These are phyloP conservation scores for Asterophora parasitica DNA, from an alignment of 768 basidiomycete species.

Conservation along the genomic window DNA sequence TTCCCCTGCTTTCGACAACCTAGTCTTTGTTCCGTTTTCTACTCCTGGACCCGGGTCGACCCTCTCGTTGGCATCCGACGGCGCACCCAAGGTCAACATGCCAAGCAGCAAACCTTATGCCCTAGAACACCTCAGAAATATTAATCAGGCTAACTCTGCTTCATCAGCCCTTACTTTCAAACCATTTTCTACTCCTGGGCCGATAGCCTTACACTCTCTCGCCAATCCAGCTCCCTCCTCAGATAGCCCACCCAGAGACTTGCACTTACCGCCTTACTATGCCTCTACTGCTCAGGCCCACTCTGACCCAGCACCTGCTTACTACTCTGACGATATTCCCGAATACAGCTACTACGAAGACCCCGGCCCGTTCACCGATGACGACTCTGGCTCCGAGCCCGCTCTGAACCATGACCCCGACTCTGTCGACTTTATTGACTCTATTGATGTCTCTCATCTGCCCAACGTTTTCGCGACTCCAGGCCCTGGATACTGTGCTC, in stretches of 20 bases:
- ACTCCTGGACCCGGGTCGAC: slow-evolving; percentile 17
- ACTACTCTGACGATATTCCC: slow-evolving; percentile 17
- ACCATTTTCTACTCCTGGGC: neutral
- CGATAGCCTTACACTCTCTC: neutral
- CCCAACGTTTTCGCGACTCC: slow-evolving; percentile 40
- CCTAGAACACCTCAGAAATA: neutral
- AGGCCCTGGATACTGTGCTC: slow-evolving; percentile 35
- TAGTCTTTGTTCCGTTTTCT: slow-evolving; percentile 16
- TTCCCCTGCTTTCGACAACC: neutral
- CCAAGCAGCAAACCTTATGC: neutral
- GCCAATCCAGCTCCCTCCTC: neutral
- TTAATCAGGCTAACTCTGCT: neutral
- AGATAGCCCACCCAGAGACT: slow-evolving; percentile 1
- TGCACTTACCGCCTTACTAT: slow-evolving; percentile 12
- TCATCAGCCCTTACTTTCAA: neutral
- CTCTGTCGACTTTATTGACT: too few species aligned
- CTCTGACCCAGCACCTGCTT: slow-evolving; percentile 15
- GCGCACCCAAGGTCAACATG: neutral
- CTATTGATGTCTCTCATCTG: slow-evolving; percentile 12
- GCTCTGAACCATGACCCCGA: slow-evolving; percentile 4
- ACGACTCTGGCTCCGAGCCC: slow-evolving; percentile 15
- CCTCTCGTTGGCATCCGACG: neutral
- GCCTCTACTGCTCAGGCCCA: slow-evolving; percentile 1
- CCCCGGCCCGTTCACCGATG: slow-evolving; percentile 5
- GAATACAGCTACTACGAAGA: slow-evolving; percentile 14